These are phyloP conservation scores for Tricholoma sp. DNA, from an alignment of 768 basidiomycete genomes.

Conservation along the genomic window DNA sequence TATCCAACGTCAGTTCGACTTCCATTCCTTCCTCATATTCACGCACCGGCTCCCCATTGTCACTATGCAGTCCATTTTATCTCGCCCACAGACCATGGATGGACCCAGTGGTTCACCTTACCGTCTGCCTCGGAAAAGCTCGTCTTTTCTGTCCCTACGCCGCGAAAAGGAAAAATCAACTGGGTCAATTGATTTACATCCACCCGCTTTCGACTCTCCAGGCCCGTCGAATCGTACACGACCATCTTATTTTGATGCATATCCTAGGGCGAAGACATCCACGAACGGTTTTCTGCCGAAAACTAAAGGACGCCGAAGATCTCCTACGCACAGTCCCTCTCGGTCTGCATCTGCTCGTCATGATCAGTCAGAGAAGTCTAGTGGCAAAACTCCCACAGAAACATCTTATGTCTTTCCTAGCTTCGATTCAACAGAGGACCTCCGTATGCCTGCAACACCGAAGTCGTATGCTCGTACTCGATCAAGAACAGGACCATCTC, in stretches of 20 bases:
- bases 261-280: slow-evolving; percentile 35
- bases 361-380: slow-evolving; percentile 1
- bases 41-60: background rate
- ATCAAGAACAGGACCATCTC: slow-evolving; percentile 57
- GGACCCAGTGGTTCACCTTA: slow-evolving; percentile 25
- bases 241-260: slow-evolving; percentile 42
- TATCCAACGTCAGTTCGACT: background rate
- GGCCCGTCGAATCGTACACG: slow-evolving; percentile 25
- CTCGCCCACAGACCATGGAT: slow-evolving; percentile 27
- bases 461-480: slow-evolving; percentile 40
- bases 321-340: slow-evolving; percentile 17
- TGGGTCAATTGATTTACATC: slow-evolving; percentile 14
- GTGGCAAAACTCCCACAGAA: slow-evolving; percentile 11
- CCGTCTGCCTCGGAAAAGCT: slow-evolving; percentile 46
- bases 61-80: slow-evolving; percentile 33
- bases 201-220: slow-evolving; percentile 17
- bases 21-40: background rate
- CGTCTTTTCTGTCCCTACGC: slow-evolving; percentile 53
- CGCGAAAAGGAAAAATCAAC: slow-evolving; percentile 41
- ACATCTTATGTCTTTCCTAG: slow-evolving; percentile 38
- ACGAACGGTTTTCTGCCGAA: slow-evolving; percentile 29
- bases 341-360: slow-evolving; percentile 8
- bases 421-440: slow-evolving; percentile 28
- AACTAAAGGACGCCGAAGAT: slow-evolving; percentile 16
- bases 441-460: slow-evolving; percentile 18